Percentiles rank a stretch among this genome's conserved stretches.
phyloP scores from a whole-genome alignment of 2,329 filamentous ascomycete species.

The Penicillium sp. region DNA sequence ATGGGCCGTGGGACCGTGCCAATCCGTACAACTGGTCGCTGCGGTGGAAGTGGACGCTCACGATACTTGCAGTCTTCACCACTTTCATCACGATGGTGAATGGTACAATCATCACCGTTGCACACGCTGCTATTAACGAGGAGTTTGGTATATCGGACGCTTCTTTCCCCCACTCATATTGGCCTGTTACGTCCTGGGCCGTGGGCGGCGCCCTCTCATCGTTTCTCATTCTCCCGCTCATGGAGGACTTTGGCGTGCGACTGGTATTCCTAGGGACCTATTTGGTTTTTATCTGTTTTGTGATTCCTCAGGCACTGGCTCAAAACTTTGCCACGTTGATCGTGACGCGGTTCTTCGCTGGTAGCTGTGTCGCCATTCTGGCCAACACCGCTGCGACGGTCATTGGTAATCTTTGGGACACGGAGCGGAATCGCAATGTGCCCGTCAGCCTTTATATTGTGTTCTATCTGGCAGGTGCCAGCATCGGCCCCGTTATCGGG shows the following conservation, averaged over 20 bases:
- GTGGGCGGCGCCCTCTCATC: constrained; percentile 28
- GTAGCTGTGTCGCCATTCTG: constrained; percentile 39
- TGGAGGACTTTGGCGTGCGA: constrained; percentile 41
- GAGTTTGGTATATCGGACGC: constrained; percentile 29
- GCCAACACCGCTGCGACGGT: constrained; percentile 34
- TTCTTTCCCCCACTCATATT: constrained; percentile 31
- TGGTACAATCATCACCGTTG: constrained; percentile 39
- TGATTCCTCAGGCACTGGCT: constrained; percentile 43
- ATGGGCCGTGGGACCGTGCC: constrained; percentile 30
- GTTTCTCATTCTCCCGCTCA: constrained; percentile 31
- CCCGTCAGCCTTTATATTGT: constrained; percentile 43
- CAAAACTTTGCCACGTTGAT: constrained; percentile 46
- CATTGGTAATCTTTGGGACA: constrained; percentile 33
- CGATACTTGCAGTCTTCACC: constrained; percentile 25
- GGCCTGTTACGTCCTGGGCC: constrained; percentile 33
- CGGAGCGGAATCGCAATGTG: constrained; percentile 34
- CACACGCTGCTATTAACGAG: constrained; percentile 35
- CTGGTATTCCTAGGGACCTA: constrained; percentile 41
- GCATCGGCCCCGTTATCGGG: constrained; percentile 45
- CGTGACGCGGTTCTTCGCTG: constrained; percentile 44
- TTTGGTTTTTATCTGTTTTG: constrained; percentile 39
- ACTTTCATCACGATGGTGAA: constrained; percentile 36
- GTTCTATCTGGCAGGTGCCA: constrained; percentile 40
- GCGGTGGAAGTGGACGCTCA: constrained; percentile 35
- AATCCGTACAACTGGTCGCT: constrained; percentile 40